These are phyloP conservation scores for Lagenidium giganteum DNA, from an alignment of 352 stramenopile species.

Conservation along the genomic window DNA sequence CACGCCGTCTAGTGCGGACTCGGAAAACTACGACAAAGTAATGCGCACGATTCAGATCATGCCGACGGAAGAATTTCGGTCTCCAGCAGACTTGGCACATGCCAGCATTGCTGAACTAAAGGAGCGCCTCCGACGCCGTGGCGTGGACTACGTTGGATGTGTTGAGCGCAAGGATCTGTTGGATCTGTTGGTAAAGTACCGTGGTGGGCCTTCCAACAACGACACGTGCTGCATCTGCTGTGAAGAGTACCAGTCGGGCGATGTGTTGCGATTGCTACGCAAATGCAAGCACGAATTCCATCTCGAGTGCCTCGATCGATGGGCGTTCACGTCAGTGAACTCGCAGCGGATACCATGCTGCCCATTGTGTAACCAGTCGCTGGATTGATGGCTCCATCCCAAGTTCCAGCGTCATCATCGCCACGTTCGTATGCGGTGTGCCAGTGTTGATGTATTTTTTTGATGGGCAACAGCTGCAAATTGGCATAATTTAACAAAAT, in stretches of 20 bases:
- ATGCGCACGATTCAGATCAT: constrained; percentile 77
- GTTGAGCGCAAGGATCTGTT: constrained; percentile 74
- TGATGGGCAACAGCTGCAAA: too few relatives aligned
- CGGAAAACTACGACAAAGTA: constrained; percentile 66
- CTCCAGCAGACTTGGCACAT: constrained; percentile 45
- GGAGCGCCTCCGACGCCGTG: constrained; percentile 60
- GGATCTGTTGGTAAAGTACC: constrained; percentile 61
- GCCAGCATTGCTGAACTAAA: constrained; percentile 65
- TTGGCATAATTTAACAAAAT: too few relatives aligned
- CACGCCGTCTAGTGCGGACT: constrained; percentile 15
- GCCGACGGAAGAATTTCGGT: constrained; percentile 76
- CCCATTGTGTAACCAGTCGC: constrained; percentile 76
- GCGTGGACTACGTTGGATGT: constrained; percentile 49
- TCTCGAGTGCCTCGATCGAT: constrained; percentile 86
- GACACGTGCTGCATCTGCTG: constrained; percentile 87
- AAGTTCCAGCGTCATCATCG: too few relatives aligned
- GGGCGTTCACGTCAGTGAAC: constrained; percentile 76
- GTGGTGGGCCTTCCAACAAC: constrained; percentile 75
- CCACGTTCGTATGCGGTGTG: too few relatives aligned
- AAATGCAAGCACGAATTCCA: constrained; percentile 88
- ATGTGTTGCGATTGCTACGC: constrained; percentile 69
- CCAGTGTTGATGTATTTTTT: too few relatives aligned
- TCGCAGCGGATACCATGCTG: constrained; percentile 64
- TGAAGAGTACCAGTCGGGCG: constrained; percentile 76
- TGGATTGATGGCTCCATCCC: too few relatives aligned